Percentiles rank a stretch among this genome's conserved stretches.
phyloP scores from a whole-genome alignment of 73 alveolate genomes.

The Effrenium voratum region DNA sequence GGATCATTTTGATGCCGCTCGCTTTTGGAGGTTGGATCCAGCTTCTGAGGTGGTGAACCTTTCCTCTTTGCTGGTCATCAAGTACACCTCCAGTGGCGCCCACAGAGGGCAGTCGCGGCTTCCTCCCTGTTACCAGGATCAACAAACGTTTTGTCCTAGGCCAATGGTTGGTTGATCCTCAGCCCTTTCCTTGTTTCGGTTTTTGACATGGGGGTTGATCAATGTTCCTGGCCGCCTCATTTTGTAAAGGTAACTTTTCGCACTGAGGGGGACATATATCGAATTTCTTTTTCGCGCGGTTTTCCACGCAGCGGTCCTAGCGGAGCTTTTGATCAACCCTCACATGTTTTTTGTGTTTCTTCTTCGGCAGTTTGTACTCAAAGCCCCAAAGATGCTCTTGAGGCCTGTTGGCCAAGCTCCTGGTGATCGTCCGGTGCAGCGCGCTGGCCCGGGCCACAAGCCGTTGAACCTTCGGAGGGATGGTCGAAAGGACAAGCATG shows the following conservation, averaged over 20 bases:
- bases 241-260: too few relatives aligned
- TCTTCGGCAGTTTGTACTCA: neutral
- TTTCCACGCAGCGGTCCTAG: neutral
- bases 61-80: constrained; percentile 80
- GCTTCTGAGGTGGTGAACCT: constrained; percentile 60
- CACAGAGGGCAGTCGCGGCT: too few relatives aligned
- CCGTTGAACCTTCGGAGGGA: neutral
- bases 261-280: too few relatives aligned
- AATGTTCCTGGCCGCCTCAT: too few relatives aligned
- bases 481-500: too few relatives aligned
- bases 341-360: neutral
- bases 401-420: constrained; percentile 70
- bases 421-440: constrained; percentile 88
- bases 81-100: constrained; percentile 89
- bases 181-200: too few relatives aligned
- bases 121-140: too few relatives aligned
- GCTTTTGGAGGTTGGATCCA: neutral
- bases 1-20: neutral
- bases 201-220: too few relatives aligned
- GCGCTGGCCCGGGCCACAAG: constrained; percentile 3
- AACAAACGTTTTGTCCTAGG: too few relatives aligned
- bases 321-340: neutral
- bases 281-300: too few relatives aligned
- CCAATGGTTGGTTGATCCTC: too few relatives aligned
- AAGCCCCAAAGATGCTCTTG: too few relatives aligned